Evolutionary conservation across 2,329 filamentous ascomycete genomes (phyloP).

Genomic region (Botrytis elliptica): DNA sequence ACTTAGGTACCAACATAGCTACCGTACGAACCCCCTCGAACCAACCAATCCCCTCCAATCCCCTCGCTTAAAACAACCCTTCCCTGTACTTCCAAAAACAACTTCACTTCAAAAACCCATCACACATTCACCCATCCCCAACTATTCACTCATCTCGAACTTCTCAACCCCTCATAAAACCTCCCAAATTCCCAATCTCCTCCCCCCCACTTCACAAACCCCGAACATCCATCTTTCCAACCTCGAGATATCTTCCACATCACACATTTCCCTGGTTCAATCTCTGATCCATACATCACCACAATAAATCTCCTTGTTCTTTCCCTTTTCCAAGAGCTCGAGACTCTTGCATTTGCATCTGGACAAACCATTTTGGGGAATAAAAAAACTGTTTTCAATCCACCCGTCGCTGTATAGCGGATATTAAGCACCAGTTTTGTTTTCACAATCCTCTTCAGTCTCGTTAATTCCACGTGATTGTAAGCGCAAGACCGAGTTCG

Average conservation of each 20-base stretch:
- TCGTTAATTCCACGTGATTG: not conserved
- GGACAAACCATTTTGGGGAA: not conserved
- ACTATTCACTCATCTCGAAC: not conserved
- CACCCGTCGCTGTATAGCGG: not conserved
- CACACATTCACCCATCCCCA: not conserved
- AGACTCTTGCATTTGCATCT: not conserved
- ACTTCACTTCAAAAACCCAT: not conserved
- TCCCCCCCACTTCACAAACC: not conserved
- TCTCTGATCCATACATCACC: not conserved
- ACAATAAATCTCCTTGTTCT: not conserved
- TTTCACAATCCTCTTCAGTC: not conserved
- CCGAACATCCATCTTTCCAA: not conserved
- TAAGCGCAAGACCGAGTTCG: not conserved
- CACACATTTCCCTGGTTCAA: not conserved
- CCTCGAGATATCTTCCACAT: not conserved
- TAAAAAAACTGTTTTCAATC: not conserved
- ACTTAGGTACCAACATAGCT: not conserved
- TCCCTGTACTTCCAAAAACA: not conserved
- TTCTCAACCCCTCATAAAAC: not conserved
- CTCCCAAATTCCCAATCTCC: not conserved
- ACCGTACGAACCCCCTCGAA: not conserved
- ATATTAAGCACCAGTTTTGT: fast-evolving
- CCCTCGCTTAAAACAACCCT: not conserved
- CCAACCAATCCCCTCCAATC: not conserved
- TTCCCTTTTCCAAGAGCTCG: not conserved